Conservation (phyloP, 2,329 filamentous ascomycete species). For the Neurospora sp. region DNA sequence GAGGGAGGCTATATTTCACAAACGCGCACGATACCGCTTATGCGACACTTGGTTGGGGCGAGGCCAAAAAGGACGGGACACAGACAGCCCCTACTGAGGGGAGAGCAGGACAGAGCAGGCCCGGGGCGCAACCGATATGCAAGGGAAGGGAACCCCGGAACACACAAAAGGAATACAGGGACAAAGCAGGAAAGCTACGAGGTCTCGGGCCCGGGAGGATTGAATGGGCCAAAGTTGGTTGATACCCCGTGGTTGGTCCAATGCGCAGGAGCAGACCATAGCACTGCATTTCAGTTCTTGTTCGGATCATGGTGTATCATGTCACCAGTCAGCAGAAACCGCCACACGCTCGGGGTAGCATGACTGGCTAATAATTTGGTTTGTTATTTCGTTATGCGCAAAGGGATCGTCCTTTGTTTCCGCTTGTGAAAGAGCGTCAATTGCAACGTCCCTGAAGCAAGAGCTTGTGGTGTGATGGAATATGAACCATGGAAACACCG, state of each 20-base stretch:
- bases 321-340: not conserved
- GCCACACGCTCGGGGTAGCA: not conserved
- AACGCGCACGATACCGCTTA: not conserved
- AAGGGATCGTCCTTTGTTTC: not conserved
- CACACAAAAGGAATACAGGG: not conserved
- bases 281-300: not conserved
- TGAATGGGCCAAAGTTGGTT: not conserved
- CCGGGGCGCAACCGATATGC: not conserved
- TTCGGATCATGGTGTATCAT: not conserved
- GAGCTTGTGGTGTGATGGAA: not conserved
- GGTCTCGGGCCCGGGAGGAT: not conserved
- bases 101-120: not conserved
- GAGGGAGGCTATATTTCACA: not conserved
- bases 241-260: not conserved
- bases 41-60: not conserved
- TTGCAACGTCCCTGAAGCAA: not conserved
- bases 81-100: not conserved
- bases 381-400: not conserved
- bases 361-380: not conserved
- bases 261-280: not conserved
- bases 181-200: not conserved
- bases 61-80: not conserved
- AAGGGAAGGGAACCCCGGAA: not conserved
- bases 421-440: not conserved
- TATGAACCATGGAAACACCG: not conserved